Conservation (phyloP, 73 alveolate genomes). For the Durusdinium trenchii region DNA sequence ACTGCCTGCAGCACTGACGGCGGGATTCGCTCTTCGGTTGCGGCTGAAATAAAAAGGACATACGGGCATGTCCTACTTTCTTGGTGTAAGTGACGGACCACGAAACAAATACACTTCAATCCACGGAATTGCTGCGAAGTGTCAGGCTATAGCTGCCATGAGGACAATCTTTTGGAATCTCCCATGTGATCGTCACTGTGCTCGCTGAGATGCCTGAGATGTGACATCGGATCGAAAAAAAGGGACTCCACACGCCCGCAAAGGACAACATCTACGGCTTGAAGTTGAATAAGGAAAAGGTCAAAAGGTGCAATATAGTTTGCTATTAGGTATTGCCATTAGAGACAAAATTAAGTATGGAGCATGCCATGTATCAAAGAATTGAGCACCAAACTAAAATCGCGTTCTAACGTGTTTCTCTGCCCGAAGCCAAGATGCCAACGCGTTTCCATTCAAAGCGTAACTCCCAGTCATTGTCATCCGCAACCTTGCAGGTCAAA, state of each 20-base stretch:
- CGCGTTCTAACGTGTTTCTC: neutral
- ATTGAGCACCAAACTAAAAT: no score
- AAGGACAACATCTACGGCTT: neutral
- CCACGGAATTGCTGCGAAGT: neutral
- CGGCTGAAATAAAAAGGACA: neutral
- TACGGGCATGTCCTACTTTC: neutral
- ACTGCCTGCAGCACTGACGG: no score
- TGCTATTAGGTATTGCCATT: no score
- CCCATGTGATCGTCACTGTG: conserved; percentile 93
- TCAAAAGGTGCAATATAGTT: no score
- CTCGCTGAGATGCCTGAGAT: conserved; percentile 82
- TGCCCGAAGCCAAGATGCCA: neutral
- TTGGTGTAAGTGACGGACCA: no score
- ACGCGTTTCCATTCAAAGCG: conserved; percentile 92
- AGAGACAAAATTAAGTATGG: neutral
- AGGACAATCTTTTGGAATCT: conserved; percentile 49
- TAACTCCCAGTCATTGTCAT: conserved; percentile 93
- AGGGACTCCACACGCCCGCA: neutral
- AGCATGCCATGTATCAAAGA: neutral
- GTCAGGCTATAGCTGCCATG: conserved; percentile 51
- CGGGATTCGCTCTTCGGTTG: no score
- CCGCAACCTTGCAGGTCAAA: conserved; percentile 54
- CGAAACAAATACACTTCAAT: neutral
- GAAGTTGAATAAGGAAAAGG: no score
- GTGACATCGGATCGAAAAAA: neutral